phyloP scores from a whole-genome alignment of 495 filamentous ascomycete species.

The Cairneyella variabilis region DNA sequence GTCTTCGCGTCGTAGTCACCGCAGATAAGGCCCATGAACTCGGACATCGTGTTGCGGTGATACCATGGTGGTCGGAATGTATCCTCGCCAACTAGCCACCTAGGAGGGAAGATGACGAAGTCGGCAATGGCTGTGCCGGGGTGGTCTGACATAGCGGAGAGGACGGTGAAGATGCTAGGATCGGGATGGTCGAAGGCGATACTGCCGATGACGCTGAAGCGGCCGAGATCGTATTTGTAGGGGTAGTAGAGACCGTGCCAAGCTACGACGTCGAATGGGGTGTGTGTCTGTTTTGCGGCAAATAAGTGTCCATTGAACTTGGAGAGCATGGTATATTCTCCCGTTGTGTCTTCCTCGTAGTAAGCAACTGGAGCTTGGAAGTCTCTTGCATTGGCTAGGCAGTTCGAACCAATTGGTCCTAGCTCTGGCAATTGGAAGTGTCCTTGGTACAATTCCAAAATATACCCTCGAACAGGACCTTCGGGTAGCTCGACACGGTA shows the following conservation, averaged over 20 bases:
- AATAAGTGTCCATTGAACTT: conserved; percentile 83
- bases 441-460: conserved; percentile 80
- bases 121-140: conserved; percentile 74
- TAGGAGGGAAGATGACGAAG: conserved; percentile 80
- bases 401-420: conserved; percentile 83
- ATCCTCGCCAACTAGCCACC: conserved; percentile 73
- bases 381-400: conserved; percentile 83
- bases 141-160: conserved; percentile 59
- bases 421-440: conserved; percentile 85
- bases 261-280: conserved; percentile 76
- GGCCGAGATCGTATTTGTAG: conserved; percentile 79
- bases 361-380: conserved; percentile 80
- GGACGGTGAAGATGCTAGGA: conserved; percentile 75
- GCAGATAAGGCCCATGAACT: conserved; percentile 72
- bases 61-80: conserved; percentile 84
- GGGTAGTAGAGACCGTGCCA: conserved; percentile 81
- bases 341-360: conserved; percentile 58
- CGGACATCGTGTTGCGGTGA: conserved; percentile 81
- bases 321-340: conserved; percentile 59
- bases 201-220: conserved; percentile 73
- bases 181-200: conserved; percentile 79
- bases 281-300: conserved; percentile 64
- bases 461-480: conserved; percentile 62
- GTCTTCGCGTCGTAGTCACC: conserved; percentile 59
- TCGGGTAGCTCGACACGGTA: conserved; percentile 67